A percentile compares a stretch with the other conserved stretches of the same genome.
Evolutionary conservation across 1,139 yeast genomes (phyloP).

Genomic region (Candida labiduridarum): DNA sequence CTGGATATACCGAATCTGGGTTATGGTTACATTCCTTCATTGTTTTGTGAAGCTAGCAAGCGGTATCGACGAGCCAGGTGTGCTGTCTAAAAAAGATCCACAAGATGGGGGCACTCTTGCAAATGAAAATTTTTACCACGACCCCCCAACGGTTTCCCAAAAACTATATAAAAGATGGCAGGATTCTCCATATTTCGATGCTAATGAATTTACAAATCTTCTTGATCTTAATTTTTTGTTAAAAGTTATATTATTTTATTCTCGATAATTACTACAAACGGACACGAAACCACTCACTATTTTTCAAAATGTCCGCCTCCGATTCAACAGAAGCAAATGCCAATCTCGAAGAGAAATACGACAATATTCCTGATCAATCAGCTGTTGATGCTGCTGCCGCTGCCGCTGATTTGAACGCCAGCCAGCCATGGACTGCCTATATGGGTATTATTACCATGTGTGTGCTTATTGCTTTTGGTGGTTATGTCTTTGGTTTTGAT

Average conservation of each 20-base stretch:
- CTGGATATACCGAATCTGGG: background rate
- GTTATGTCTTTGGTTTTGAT: conserved; percentile 76
- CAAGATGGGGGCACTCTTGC: too few relatives aligned
- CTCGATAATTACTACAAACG: background rate
- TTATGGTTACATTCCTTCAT: background rate
- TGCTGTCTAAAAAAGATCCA: background rate
- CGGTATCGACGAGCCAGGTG: background rate
- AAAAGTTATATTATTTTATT: background rate
- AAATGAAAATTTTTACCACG: too few relatives aligned
- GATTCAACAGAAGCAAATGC: conserved; percentile 4
- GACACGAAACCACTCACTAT: background rate
- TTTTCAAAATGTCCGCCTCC: conserved; percentile 5
- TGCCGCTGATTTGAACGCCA: conserved; percentile 5
- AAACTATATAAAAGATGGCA: conserved; percentile 1
- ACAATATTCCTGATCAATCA: background rate
- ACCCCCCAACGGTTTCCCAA: background rate
- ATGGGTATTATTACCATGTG: conserved; percentile 21
- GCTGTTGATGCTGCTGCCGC: background rate
- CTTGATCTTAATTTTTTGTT: background rate
- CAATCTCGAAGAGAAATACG: conserved; percentile 7
- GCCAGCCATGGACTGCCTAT: conserved; percentile 12
- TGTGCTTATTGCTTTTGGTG: conserved; percentile 59
- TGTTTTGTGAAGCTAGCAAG: background rate
- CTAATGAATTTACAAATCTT: background rate
- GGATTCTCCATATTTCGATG: conserved; percentile 1